Evolutionary conservation across 169 alveolate species (phyloP), one percentile per base, ranked within the genome.

Genomic region (Cardiosporidium cionae): DNA sequence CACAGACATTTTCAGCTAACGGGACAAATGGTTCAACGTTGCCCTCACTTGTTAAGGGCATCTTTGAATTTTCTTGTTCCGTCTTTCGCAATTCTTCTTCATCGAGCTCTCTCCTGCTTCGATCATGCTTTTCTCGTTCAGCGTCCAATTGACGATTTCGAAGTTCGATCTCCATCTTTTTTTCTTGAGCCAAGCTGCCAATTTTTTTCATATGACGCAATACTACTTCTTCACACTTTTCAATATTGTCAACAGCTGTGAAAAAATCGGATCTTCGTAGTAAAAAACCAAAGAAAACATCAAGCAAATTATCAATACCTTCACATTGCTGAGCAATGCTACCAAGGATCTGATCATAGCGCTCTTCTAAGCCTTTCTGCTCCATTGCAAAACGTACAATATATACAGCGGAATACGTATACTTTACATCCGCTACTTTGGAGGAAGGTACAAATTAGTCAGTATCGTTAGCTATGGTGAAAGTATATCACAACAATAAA

Each of bases 261-360:
- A 84, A 94, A 86, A 95, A 95, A 84, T 95, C 99, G 25, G 99
- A 95, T 84, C 94, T 95, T 54, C 99, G 82, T 62, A 91, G 88
- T 77, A 96, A 86, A 84, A 96, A 96, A 9, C 97, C 92, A 85
- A 95, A 96, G 74, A 96, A 85, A 64, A 85, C 79, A 71, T 92
- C 94, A 80, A 94, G 86, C 74, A 96, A 90, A 29, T 84, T 86
- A 34, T 96, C 97, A 37, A 96, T 94, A 27, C 95, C 90, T 53
- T 90, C 80, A n/a, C 16, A 44, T 78, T 94, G 95, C 76, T 78
- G 84, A 7, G 87, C 87, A 0, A 81, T 74, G 25, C 78, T 66
- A 54, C 73, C 58, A 33, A 76, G 77, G 70, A 81, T 52, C n/a
- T 77, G 79, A 66, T 81, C 87, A 70, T 70, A 80, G 32, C 80